These are phyloP conservation scores for Aspergillus sp. DNA, from an alignment of 2,329 filamentous ascomycete genomes.

Conservation along the genomic window DNA sequence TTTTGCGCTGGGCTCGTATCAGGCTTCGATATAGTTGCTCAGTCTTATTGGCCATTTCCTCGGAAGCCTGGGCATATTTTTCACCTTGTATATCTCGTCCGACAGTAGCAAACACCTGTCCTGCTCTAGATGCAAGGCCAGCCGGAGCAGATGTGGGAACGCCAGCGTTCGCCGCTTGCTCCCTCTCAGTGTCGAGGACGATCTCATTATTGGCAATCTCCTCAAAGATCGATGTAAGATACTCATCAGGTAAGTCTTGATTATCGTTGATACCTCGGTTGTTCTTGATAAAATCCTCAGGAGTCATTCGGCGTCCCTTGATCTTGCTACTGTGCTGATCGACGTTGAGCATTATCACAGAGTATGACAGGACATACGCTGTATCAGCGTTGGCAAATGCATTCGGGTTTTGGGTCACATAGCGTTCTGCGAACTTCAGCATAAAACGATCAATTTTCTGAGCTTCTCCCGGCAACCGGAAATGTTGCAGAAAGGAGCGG, in stretches of 20 bases:
- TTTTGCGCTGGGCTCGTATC: conserved; percentile 84
- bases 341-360: conserved; percentile 94
- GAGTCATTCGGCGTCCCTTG: conserved; percentile 81
- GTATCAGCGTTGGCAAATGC: conserved; percentile 98
- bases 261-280: conserved; percentile 98
- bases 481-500: conserved; percentile 89
- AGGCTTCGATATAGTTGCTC: conserved; percentile 92
- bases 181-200: conserved; percentile 88
- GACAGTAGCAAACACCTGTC: conserved; percentile 87
- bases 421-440: conserved; percentile 97
- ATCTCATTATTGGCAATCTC: conserved; percentile 93
- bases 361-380: conserved; percentile 93
- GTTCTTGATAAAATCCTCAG: conserved; percentile 98
- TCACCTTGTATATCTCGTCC: conserved; percentile 90
- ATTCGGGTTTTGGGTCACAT: conserved; percentile 92
- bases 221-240: conserved; percentile 85
- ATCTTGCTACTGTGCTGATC: conserved; percentile 93
- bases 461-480: conserved; percentile 91
- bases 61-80: conserved; percentile 91
- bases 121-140: conserved; percentile 79
- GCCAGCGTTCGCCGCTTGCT: conserved; percentile 81
- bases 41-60: conserved; percentile 83
- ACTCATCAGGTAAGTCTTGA: conserved; percentile 89
- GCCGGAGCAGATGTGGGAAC: conserved; percentile 61
- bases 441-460: conserved; percentile 99